Evolutionary conservation across 1,139 yeast genomes (phyloP).

Genomic region (Blastobotrys niveus): DNA sequence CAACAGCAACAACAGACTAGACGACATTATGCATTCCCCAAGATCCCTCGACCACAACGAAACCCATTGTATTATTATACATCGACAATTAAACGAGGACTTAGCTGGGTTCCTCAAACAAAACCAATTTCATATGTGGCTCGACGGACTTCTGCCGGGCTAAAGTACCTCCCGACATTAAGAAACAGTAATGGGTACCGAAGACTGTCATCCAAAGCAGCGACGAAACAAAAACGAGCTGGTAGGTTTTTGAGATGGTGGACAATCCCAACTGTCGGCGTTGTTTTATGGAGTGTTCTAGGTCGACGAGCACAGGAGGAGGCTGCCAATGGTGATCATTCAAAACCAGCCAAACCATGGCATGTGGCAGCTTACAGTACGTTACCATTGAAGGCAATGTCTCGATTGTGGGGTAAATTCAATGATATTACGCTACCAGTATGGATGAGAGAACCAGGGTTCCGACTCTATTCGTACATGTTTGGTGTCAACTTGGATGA

Average conservation of each 20-base stretch:
- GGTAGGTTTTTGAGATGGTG: slow-evolving; percentile 60
- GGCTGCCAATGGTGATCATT: slow-evolving; percentile 21
- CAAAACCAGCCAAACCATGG: slow-evolving; percentile 72
- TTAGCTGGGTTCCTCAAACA: slow-evolving; percentile 19
- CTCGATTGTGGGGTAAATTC: slow-evolving; percentile 90
- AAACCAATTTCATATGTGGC: slow-evolving; percentile 17
- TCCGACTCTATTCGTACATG: slow-evolving; percentile 63
- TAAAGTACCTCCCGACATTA: slow-evolving; percentile 15
- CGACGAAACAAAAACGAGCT: slow-evolving; percentile 2
- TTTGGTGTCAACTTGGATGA: slow-evolving; percentile 91
- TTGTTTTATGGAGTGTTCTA: slow-evolving; percentile 55
- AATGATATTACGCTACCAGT: slow-evolving; percentile 79
- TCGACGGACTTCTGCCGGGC: slow-evolving; percentile 14
- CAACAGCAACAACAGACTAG: too few species aligned
- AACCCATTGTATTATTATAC: slow-evolving; percentile 50
- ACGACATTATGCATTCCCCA: slow-evolving; percentile 46
- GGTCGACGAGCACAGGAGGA: slow-evolving; percentile 40
- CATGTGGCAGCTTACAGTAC: slow-evolving; percentile 83
- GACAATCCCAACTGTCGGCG: slow-evolving; percentile 59
- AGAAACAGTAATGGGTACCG: slow-evolving; percentile 15
- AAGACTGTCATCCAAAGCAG: background rate
- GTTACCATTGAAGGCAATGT: slow-evolving; percentile 82
- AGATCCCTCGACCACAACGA: slow-evolving; percentile 60
- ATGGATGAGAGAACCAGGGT: slow-evolving; percentile 84
- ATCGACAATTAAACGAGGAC: slow-evolving; percentile 30